A percentile compares a stretch with the other conserved stretches of the same genome.
Conservation (phyloP, 164 flowering plant genomes). For the Echeveria elegans region DNA sequence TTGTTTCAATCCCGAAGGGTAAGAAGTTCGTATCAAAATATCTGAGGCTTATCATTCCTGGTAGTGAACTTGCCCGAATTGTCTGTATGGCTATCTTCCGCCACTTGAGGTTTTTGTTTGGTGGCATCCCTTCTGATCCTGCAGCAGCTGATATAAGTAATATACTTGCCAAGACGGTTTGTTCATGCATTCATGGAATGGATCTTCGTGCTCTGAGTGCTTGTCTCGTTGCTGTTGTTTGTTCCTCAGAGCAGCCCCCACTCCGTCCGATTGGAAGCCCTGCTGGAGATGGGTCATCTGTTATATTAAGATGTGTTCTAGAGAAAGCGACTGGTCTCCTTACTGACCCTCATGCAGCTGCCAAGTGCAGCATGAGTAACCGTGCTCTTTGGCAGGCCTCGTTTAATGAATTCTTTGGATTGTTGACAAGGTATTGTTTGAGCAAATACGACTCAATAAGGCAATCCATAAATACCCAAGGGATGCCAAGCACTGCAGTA, state of each 20-base stretch:
- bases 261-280: constrained; percentile 56
- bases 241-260: constrained; percentile 70
- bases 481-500: constrained; percentile 13
- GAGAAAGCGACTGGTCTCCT: constrained; percentile 48
- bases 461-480: constrained; percentile 27
- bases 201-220: constrained; percentile 61
- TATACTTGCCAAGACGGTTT: constrained; percentile 35
- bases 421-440: constrained; percentile 51
- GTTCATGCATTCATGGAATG: constrained; percentile 38
- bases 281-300: constrained; percentile 55
- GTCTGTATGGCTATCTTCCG: constrained; percentile 69
- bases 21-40: constrained; percentile 44
- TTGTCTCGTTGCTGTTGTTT: constrained; percentile 63
- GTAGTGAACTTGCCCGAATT: constrained; percentile 40
- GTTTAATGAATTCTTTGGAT: constrained; percentile 43
- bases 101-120: constrained; percentile 54
- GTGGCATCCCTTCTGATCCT: constrained; percentile 39
- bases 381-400: constrained; percentile 61
- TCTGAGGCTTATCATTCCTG: constrained; percentile 41
- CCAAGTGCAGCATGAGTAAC: constrained; percentile 23
- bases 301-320: constrained; percentile 38
- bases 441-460: constrained; percentile 41
- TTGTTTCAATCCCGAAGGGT: constrained; percentile 56
- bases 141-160: constrained; percentile 32
- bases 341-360: constrained; percentile 29